These are phyloP conservation scores for Blepharisma stoltei DNA, from an alignment of 73 alveolate genomes.

Conservation along the genomic window DNA sequence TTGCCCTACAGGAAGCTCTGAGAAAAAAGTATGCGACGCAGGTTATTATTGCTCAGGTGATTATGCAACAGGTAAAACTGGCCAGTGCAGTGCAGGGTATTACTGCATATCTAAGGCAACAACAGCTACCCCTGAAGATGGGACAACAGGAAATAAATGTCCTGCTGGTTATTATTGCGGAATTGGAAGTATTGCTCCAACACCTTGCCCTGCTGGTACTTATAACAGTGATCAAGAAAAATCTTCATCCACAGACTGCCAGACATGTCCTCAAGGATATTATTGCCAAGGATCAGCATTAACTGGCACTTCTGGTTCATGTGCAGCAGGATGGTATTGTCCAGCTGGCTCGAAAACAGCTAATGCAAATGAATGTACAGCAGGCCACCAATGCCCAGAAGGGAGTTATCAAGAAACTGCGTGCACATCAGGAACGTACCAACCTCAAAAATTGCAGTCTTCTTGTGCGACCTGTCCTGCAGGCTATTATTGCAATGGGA, in stretches of 20 bases:
- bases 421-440: conserved; percentile 55
- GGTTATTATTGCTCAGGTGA: conserved; percentile 37
- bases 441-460: conserved; percentile 36
- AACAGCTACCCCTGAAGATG: conserved; percentile 28
- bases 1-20: conserved; percentile 51
- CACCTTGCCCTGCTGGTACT: conserved; percentile 68
- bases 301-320: not conserved
- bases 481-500: conserved; percentile 46
- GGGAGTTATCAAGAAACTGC: conserved; percentile 31
- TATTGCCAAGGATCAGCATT: not conserved
- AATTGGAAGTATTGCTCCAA: conserved; percentile 38
- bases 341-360: conserved; percentile 29
- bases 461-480: conserved; percentile 57
- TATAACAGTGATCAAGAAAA: conserved; percentile 3
- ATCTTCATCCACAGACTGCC: conserved; percentile 45
- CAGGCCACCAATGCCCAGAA: conserved; percentile 61
- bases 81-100: conserved; percentile 51
- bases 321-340: conserved; percentile 61
- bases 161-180: conserved; percentile 43
- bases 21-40: conserved; percentile 19
- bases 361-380: conserved; percentile 36
- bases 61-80: conserved; percentile 31
- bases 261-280: conserved; percentile 27
- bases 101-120: conserved; percentile 36
- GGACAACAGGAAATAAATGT: conserved; percentile 39